Base-by-base conservation (phyloP, 495 filamentous ascomycete species). In the Tetracladium marchalianum region DNA sequence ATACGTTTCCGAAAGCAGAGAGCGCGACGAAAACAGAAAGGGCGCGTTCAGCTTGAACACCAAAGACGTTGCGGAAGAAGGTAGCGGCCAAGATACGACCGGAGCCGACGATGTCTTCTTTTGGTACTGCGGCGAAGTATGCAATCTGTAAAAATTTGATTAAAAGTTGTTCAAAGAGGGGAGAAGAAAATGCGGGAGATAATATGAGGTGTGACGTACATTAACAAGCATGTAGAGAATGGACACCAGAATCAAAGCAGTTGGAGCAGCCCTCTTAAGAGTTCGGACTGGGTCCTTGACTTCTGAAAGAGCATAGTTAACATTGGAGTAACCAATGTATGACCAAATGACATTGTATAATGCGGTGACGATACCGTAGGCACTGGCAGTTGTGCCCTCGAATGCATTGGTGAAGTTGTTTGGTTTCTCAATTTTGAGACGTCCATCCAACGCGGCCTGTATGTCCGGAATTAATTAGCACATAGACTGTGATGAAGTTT, bases 21-120 rank as follows among this genome's bases (percentile, higher is more conserved):
- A 86, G 60, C 1, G 82, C 81, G 12, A 86, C 81, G 40, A 85
- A 82, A 31, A 81, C 80, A 10, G 79, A 77, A 47, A 86, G 74
- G 36, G 73, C 77, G 39, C 69, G 70, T 53, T 77, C 75, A 10
- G 65, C 69, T 0, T 72, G 74, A 5, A 63, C 64, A 10, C 81
- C 80, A 49, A 84, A 81, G 40, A 85, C 72, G 47, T 85, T 84
- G 16, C 73, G 62, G 62, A 85, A 84, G 61, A 87, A 76, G 0
- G 71, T 53, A 0, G 77, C 80, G 2, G 80, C 82, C 15, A 84
- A 72, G 9, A 82, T 71, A 12, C 72, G 69, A 16, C 74, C 75
- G 0, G 76, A 77, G 4, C 64, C 64, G 8, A 78, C 62, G 52
- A 85, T 75, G 39, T 84, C 77, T 13, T 73, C 68, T 49, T 77